Evolutionary conservation across 805 yeast genomes (phyloP).

Genomic region (Priceomyces castillae): DNA sequence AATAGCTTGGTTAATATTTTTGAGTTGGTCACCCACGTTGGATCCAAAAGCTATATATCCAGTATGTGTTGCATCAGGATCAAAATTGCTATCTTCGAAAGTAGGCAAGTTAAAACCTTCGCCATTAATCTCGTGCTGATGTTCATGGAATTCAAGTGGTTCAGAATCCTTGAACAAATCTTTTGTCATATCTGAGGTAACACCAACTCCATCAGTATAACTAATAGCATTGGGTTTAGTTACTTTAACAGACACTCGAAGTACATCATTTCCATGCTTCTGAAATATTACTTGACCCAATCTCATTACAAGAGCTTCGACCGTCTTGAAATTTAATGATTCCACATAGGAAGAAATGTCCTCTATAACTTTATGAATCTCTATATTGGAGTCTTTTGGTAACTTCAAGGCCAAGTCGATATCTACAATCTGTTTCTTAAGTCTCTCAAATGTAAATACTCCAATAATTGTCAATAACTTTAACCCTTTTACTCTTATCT

Average conservation of each 20-base stretch:
- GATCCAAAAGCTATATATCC: conserved; percentile 89
- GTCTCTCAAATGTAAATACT: conserved; percentile 85
- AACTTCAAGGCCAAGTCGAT: conserved; percentile 42
- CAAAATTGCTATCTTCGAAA: conserved; percentile 10
- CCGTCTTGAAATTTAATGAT: conserved; percentile 79
- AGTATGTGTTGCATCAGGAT: conserved; percentile 33
- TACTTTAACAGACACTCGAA: conserved; percentile 55
- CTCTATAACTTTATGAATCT: conserved; percentile 44
- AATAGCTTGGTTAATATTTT: conserved; percentile 59
- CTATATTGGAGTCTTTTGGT: conserved; percentile 27
- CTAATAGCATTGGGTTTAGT: conserved; percentile 88
- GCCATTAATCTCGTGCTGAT: conserved; percentile 13
- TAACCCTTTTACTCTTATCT: conserved; percentile 46
- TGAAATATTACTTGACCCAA: conserved; percentile 59
- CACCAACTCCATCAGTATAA: conserved; percentile 88
- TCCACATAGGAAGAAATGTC: conserved; percentile 63
- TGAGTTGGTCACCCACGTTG: conserved; percentile 70
- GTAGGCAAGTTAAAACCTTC: conserved; percentile 29
- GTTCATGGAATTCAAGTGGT: conserved; percentile 14
- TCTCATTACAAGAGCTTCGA: conserved; percentile 82
- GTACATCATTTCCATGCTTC: conserved; percentile 31
- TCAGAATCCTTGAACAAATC: conserved; percentile 34
- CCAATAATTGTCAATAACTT: conserved; percentile 80
- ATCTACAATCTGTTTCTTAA: conserved; percentile 77
- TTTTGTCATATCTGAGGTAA: conserved; percentile 54